Evolutionary conservation across 106 monocot genomes (phyloP), one percentile per base, ranked within the genome.

Genomic region (Dendrobium officinale): DNA sequence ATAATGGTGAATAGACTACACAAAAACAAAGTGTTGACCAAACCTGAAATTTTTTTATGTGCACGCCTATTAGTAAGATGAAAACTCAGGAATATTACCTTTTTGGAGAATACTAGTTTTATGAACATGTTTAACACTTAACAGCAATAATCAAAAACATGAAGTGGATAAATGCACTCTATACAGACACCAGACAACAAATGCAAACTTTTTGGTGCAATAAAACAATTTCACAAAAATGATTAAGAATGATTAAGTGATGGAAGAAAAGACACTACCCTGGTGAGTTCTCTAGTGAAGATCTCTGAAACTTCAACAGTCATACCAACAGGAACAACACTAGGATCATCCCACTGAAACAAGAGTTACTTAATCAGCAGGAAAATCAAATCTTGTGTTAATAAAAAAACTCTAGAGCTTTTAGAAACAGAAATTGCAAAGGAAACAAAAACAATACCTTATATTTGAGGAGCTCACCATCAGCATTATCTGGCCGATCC

Each of bases 321-420:
- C 92, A 95, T 95, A 54, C 87, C 87, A 75, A 86, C 90, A 70
- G 91, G 95, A 85, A 95, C 84, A 55, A 92, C 84, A 70, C 84
- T 19, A 82, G 95, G 92, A 29, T 90, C 90, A 77, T 95, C 95
- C 95, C 95, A 95, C 92, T 94, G 77, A 42, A 87, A 56, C 41
- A 77, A 61, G 51, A 83, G 68, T 47, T 64, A 45, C 29, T 55
- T 67, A 79, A 26, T 44, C 79, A 49, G 76, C 4, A 58, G 22
- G 11, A 75, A 77, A 9, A 29, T 16, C 56, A 40, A 49, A n/a
- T 17, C 75, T 41, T 22, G 5, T 33, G 17, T 42, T 4, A 76
- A 76, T 27, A 49, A 47, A 0, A 44, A 13, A 26, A 6, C 1
- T 18, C 5, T 5, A 51, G 13, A 43, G 43, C 73, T 74, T 74